phyloP scores from a whole-genome alignment of 768 basidiomycete species.

The Trametes villosa region DNA sequence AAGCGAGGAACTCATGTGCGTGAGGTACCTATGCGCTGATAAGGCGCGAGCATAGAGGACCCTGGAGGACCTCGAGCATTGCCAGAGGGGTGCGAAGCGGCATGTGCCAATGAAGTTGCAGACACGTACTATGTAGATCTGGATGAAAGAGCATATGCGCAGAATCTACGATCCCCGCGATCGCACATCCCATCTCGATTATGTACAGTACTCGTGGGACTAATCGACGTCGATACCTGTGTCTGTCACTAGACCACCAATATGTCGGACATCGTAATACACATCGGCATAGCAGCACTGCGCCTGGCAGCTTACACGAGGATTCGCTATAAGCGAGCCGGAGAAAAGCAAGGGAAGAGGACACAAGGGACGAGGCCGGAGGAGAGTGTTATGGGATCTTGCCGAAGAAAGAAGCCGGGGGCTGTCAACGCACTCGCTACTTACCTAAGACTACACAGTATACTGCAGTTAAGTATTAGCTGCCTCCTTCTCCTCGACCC shows the following conservation, averaged over 20 bases:
- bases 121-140: neutral
- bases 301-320: no score
- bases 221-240: neutral
- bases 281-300: neutral
- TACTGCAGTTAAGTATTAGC: neutral
- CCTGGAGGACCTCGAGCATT: no score
- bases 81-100: no score
- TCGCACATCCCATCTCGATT: neutral
- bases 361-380: neutral
- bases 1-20: no score
- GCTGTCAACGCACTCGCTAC: neutral
- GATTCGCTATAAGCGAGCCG: neutral
- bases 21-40: no score
- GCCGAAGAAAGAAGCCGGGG: conserved; percentile 8
- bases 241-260: no score
- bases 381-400: conserved; percentile 6
- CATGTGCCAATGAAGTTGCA: no score
- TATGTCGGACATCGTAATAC: no score
- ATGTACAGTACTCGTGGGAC: neutral
- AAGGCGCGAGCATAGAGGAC: no score
- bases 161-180: neutral
- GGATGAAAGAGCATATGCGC: neutral
- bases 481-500: conserved; percentile 3
- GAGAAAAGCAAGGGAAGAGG: neutral
- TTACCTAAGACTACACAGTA: neutral